These are phyloP conservation scores for Candida tropicalis DNA, from an alignment of 1,139 yeast species.

Conservation along the genomic window DNA sequence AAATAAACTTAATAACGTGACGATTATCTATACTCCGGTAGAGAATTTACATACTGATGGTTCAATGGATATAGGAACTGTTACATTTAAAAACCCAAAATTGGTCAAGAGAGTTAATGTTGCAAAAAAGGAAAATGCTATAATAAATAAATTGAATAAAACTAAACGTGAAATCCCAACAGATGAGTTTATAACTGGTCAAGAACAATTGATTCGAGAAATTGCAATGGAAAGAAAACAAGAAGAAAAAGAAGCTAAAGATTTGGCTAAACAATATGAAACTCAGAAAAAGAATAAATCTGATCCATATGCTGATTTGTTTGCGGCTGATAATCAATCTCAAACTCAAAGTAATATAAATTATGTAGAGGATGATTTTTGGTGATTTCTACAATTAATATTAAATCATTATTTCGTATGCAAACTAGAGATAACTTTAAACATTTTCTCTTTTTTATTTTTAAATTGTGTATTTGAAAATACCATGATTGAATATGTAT, in stretches of 20 bases:
- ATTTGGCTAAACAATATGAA: slow-evolving; percentile 22
- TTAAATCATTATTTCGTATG: not conserved
- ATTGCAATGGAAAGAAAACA: slow-evolving; percentile 37
- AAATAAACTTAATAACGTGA: slow-evolving; percentile 68
- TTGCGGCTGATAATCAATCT: slow-evolving; percentile 36
- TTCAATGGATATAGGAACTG: slow-evolving; percentile 84
- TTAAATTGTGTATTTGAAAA: not conserved
- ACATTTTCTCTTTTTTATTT: not conserved
- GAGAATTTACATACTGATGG: slow-evolving; percentile 70
- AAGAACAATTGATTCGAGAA: slow-evolving; percentile 39
- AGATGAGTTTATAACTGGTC: slow-evolving; percentile 54
- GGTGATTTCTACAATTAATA: slow-evolving; percentile 29
- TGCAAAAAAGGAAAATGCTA: slow-evolving; percentile 60
- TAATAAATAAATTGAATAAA: slow-evolving; percentile 66
- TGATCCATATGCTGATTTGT: slow-evolving; percentile 62
- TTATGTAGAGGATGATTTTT: slow-evolving; percentile 69
- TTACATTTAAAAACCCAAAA: slow-evolving; percentile 63
- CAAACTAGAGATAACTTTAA: not conserved
- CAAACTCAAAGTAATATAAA: slow-evolving; percentile 56
- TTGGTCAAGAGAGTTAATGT: slow-evolving; percentile 58
- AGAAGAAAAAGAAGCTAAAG: slow-evolving; percentile 32
- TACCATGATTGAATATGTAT: slow-evolving; percentile 3
- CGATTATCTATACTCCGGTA: slow-evolving; percentile 78
- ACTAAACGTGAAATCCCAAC: slow-evolving; percentile 53
- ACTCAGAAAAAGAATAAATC: slow-evolving; percentile 34